Evolutionary conservation across 2,329 filamentous ascomycete genomes (phyloP).

Genomic region (Aureobasidium melanogenum): DNA sequence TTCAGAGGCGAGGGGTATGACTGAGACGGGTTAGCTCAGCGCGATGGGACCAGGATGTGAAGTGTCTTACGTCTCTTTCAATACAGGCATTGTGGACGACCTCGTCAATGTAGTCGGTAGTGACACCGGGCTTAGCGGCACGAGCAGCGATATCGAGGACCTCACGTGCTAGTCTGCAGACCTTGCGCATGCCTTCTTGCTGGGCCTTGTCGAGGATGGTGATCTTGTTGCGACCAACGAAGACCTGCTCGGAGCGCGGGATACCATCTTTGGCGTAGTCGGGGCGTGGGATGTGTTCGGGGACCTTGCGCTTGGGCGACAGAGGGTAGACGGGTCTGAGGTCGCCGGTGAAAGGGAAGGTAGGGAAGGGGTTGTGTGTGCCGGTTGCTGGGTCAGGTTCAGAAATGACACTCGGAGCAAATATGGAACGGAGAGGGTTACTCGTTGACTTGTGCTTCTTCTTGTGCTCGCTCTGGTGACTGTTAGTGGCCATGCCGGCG

Average conservation of each 20-base stretch:
- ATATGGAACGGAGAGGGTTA: slow-evolving; percentile 62
- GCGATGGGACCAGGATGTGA: not conserved
- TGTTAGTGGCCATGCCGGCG: slow-evolving; percentile 17
- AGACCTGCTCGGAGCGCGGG: slow-evolving; percentile 53
- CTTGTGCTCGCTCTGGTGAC: slow-evolving; percentile 68
- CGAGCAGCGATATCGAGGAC: slow-evolving; percentile 86
- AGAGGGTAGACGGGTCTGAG: slow-evolving; percentile 68
- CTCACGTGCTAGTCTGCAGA: slow-evolving; percentile 78
- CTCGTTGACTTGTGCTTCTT: slow-evolving; percentile 71
- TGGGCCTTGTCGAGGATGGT: slow-evolving; percentile 71
- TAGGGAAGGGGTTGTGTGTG: slow-evolving; percentile 85
- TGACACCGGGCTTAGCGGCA: slow-evolving; percentile 79
- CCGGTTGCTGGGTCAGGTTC: slow-evolving; percentile 86
- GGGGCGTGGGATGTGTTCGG: slow-evolving; percentile 70
- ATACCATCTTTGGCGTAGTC: slow-evolving; percentile 85
- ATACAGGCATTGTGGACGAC: slow-evolving; percentile 91
- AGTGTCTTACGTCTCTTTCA: slow-evolving; percentile 68
- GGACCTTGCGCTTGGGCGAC: slow-evolving; percentile 62
- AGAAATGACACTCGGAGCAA: slow-evolving; percentile 76
- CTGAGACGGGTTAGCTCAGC: slow-evolving; percentile 36
- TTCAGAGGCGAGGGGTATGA: slow-evolving; percentile 92
- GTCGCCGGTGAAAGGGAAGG: slow-evolving; percentile 70
- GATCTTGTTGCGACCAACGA: slow-evolving; percentile 66
- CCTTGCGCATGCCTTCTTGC: slow-evolving; percentile 85
- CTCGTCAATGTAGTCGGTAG: slow-evolving; percentile 91